These are phyloP conservation scores for Tulasnella sp. DNA, from an alignment of 768 basidiomycete genomes.

Conservation along the genomic window DNA sequence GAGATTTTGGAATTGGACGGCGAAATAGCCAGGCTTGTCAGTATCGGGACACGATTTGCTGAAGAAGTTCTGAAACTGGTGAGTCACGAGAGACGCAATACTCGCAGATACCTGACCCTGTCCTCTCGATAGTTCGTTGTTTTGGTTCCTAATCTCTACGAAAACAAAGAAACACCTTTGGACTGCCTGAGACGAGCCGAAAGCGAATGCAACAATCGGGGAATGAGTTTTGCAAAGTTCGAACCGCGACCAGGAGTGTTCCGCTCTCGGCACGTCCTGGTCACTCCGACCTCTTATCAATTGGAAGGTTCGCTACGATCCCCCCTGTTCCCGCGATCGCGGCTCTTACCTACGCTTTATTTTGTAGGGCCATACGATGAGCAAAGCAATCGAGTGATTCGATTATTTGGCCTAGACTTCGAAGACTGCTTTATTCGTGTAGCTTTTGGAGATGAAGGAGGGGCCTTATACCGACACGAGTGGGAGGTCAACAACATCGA, in stretches of 20 bases:
- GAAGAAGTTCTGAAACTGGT: slow-evolving; percentile 45
- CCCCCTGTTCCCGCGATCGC: neutral
- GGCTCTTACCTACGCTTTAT: neutral
- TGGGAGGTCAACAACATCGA: slow-evolving; percentile 27
- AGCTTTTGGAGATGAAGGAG: slow-evolving; percentile 32
- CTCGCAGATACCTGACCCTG: neutral
- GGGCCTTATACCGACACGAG: slow-evolving; percentile 22
- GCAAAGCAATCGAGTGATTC: slow-evolving; percentile 33
- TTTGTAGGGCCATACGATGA: slow-evolving; percentile 27
- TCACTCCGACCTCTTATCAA: slow-evolving; percentile 72
- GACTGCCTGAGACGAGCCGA: slow-evolving; percentile 54
- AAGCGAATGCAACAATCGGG: slow-evolving; percentile 32
- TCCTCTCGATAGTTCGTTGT: neutral
- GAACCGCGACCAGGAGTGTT: slow-evolving; percentile 48
- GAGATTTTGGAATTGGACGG: slow-evolving; percentile 49
- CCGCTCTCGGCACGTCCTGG: slow-evolving; percentile 71
- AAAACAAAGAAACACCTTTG: slow-evolving; percentile 45
- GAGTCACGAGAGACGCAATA: slow-evolving; percentile 56
- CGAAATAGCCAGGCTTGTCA: slow-evolving; percentile 47
- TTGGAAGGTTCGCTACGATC: slow-evolving; percentile 57
- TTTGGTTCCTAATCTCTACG: neutral
- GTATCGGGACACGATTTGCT: slow-evolving; percentile 51
- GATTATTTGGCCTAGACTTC: slow-evolving; percentile 5
- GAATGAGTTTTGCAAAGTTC: neutral
- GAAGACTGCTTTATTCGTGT: slow-evolving; percentile 34